A percentile compares a stretch with the other conserved stretches of the same genome.
phyloP scores from a whole-genome alignment of 768 basidiomycete genomes.

The Termitomyces eurrhizus region DNA sequence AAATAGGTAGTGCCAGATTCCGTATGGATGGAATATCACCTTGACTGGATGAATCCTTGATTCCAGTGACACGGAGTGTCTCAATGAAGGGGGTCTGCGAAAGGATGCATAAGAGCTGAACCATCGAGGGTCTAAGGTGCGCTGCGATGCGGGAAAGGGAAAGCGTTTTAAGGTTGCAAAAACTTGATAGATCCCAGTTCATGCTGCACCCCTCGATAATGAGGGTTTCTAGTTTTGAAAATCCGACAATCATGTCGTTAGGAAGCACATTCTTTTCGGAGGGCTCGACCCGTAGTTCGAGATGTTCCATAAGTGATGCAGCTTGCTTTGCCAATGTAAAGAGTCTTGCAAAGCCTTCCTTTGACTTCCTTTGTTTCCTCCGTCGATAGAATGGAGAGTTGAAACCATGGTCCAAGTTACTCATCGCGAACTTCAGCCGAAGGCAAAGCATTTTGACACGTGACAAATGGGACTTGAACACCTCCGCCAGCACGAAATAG shows the following conservation, averaged over 20 bases:
- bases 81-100: background rate
- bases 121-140: background rate
- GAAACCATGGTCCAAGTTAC: background rate
- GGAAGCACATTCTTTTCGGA: background rate
- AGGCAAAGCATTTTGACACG: background rate
- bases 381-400: background rate
- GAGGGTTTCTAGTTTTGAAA: background rate
- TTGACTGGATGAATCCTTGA: background rate
- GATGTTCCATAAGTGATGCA: background rate
- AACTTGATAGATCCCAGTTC: background rate
- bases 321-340: background rate
- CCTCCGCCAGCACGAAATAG: background rate
- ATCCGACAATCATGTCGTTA: background rate
- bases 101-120: background rate
- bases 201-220: background rate
- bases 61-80: background rate
- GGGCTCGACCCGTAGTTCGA: background rate
- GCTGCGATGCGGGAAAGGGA: background rate
- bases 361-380: background rate
- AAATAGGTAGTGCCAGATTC: background rate
- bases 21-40: background rate
- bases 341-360: background rate
- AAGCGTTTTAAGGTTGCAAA: background rate
- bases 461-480: background rate
- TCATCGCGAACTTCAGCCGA: background rate